Base-by-base conservation (phyloP, 805 yeast species). In the Suhomyces pyralidae region DNA sequence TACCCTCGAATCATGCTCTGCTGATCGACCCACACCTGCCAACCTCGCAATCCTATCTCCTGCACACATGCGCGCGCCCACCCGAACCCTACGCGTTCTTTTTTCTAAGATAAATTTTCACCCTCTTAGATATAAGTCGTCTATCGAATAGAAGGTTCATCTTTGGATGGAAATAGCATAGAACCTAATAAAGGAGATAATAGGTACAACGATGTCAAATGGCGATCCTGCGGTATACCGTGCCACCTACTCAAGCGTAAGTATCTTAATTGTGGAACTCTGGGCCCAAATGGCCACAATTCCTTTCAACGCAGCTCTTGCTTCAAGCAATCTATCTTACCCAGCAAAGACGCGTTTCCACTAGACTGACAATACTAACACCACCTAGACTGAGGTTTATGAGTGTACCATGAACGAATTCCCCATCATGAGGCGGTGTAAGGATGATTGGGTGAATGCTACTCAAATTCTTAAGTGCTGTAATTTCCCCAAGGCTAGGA, bases 391-490 rank as follows among this genome's bases (percentile, higher is more conserved):
- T 42, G 80, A 75, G 65, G 93, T 92, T 55, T 96, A 88, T 73
- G 88, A 93, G 73, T 78, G 85, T 61, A 70, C 81, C 24, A 81
- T 81, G 58, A 80, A 84, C 48, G 82, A 85, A 34, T 84, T 86
- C 17, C 88, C 92, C 25, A 84, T 88, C 14, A 94, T 94, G 98
- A 82, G 98, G 61, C 78, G 98, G 53, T 85, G 89, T 55, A 78
- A 81, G 48, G 99, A 94, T 67, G 88, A 92, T 60, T 94, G 98
- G 98, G 90, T 94, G 54, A 93, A 93, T 70, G 98, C 98, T 10
- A 93, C 98, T 24, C 98, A 93, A 67, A 90, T 93, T 46, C 76
- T 93, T 56, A 93, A 93, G 68, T 92, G 93, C 43, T 97, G 97
- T 46, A 86, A 88, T 65, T 91, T 91, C 67, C 96, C 97, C 55